A percentile compares a stretch with the other conserved stretches of the same genome.
Conservation (phyloP, 2,329 filamentous ascomycete genomes). For the Plenodomus tracheiphilus region DNA sequence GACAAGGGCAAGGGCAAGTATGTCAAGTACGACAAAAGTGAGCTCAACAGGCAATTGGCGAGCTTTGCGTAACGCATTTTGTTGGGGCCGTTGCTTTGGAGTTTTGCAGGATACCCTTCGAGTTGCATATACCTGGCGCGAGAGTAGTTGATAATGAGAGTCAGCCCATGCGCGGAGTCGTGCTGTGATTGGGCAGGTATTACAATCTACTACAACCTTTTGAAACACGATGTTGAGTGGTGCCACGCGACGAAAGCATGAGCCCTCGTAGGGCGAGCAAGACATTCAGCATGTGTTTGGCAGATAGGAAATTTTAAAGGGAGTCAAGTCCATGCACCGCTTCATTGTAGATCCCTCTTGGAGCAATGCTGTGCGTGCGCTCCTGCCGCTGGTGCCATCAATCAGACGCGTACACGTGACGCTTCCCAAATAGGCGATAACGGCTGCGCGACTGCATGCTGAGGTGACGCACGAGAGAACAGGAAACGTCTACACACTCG, state of each 20-base stretch:
- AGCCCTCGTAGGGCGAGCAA: neutral
- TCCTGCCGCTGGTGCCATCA: conserved; percentile 2
- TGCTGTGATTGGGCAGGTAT: conserved; percentile 22
- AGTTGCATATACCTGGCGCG: conserved; percentile 24
- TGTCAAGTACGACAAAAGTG: conserved; percentile 91
- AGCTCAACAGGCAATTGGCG: conserved; percentile 67
- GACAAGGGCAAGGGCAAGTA: conserved; percentile 98
- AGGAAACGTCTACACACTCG: conserved; percentile 11
- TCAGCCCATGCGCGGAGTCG: conserved; percentile 13
- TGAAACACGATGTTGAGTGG: conserved; percentile 7
- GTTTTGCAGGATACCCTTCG: conserved; percentile 39
- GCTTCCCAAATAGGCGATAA: conserved; percentile 22
- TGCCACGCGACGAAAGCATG: conserved; percentile 14
- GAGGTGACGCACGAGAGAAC: conserved; percentile 16
- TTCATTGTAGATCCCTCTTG: neutral
- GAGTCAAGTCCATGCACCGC: neutral
- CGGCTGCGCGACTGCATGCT: conserved; percentile 29
- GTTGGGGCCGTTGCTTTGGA: conserved; percentile 19
- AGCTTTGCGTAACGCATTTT: conserved; percentile 43
- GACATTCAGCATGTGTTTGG: neutral
- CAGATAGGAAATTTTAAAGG: neutral
- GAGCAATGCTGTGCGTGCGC: conserved; percentile 6
- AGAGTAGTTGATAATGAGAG: conserved; percentile 14
- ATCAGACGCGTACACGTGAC: conserved; percentile 33
- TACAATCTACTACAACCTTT: conserved; percentile 6